These are phyloP conservation scores for Leishmania gerbilli DNA, from an alignment of 208 protist species.

Conservation along the genomic window DNA sequence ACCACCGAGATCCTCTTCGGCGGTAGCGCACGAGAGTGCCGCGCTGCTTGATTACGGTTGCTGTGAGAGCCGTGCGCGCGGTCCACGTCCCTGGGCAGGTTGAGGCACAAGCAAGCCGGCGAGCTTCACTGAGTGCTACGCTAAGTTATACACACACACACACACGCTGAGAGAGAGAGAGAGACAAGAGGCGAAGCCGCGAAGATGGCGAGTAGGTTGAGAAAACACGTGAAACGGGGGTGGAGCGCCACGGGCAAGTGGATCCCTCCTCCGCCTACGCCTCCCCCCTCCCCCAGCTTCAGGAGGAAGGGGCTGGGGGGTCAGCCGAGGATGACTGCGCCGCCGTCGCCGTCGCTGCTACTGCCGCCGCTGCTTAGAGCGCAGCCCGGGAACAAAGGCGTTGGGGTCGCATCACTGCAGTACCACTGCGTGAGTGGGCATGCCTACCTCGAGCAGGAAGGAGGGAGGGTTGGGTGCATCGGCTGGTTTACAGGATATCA, in stretches of 20 bases:
- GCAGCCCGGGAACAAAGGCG: no score
- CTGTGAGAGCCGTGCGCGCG: background rate
- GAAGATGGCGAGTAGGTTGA: background rate
- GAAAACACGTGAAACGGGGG: background rate
- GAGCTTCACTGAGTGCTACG: background rate
- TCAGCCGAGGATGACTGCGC: background rate
- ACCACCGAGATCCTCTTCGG: background rate
- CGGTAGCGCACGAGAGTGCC: background rate
- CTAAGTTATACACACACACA: background rate
- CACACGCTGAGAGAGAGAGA: background rate
- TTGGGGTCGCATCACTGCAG: no score
- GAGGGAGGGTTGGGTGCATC: no score
- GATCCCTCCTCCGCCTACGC: background rate
- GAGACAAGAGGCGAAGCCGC: background rate
- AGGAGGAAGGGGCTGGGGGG: no score
- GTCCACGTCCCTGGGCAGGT: background rate
- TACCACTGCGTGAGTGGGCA: no score
- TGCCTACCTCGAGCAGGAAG: no score
- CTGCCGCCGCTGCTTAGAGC: no score
- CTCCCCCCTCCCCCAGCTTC: background rate
- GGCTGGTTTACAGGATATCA: no score
- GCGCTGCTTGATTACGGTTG: background rate
- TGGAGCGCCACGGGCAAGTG: background rate
- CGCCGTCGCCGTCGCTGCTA: background rate
- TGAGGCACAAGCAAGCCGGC: background rate